Percentiles rank a stretch among this genome's conserved stretches.
phyloP scores from a whole-genome alignment of 345 rosid species.

The Microthlaspi erraticum region DNA sequence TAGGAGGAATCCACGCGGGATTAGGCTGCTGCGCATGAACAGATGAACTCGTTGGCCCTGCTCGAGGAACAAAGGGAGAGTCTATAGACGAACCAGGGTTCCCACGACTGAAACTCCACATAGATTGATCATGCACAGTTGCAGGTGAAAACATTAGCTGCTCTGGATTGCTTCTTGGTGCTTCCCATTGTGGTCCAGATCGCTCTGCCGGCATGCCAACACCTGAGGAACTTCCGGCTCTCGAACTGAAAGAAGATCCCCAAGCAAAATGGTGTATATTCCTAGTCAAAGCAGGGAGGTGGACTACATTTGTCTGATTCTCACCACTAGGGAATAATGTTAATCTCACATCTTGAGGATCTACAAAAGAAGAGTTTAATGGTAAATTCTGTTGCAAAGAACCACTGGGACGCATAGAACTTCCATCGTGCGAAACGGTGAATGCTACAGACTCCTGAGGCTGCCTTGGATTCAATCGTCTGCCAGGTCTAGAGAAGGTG shows the following conservation, averaged over 20 bases:
- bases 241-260: constrained; percentile 58
- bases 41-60: constrained; percentile 58
- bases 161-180: constrained; percentile 58
- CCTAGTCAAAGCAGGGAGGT: constrained; percentile 56
- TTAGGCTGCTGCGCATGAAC: constrained; percentile 50
- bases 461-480: constrained; percentile 56
- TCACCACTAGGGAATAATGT: constrained; percentile 43
- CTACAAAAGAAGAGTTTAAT: constrained; percentile 50
- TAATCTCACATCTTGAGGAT: constrained; percentile 57
- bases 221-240: constrained; percentile 55
- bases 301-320: constrained; percentile 54
- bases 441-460: constrained; percentile 58
- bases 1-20: constrained; percentile 63
- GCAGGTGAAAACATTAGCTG: constrained; percentile 60
- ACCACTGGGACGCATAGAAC: constrained; percentile 49
- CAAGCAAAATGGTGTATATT: constrained; percentile 57
- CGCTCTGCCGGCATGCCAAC: constrained; percentile 54
- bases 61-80: constrained; percentile 52
- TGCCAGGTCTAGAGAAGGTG: constrained; percentile 48
- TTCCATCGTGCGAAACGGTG: constrained; percentile 54
- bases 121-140: constrained; percentile 62
- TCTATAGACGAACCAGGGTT: constrained; percentile 48
- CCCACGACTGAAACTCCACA: constrained; percentile 68
- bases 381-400: constrained; percentile 51
- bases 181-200: constrained; percentile 48